Percentiles rank a stretch among this genome's conserved stretches.
Conservation (phyloP, 176 grass and related monocot genomes). For the Zoysia pacifica region DNA sequence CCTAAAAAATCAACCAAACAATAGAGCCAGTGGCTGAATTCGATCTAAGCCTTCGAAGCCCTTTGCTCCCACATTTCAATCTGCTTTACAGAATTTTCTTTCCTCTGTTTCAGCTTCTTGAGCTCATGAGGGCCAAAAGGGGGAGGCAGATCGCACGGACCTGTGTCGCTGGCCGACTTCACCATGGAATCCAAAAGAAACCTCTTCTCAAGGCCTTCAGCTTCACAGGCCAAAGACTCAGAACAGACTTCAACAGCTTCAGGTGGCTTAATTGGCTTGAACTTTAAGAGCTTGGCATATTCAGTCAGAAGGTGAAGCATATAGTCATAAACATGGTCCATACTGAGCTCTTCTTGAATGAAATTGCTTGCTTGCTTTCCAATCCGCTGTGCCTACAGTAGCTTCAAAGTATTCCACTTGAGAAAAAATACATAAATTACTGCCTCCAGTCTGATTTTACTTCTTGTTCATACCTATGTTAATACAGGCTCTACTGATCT, state of each 20-base stretch:
- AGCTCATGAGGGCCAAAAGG: slow-evolving; percentile 59
- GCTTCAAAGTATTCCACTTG: slow-evolving; percentile 7
- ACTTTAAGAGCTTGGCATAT: slow-evolving; percentile 79
- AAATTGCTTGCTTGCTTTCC: slow-evolving; percentile 77
- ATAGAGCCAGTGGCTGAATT: too few relatives aligned
- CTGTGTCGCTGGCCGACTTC: slow-evolving; percentile 39
- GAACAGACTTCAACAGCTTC: slow-evolving; percentile 63
- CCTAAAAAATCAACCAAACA: background rate
- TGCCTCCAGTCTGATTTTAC: background rate
- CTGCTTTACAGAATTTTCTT: slow-evolving; percentile 68
- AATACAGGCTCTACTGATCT: background rate
- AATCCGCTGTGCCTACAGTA: slow-evolving; percentile 66
- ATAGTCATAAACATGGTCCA: slow-evolving; percentile 84
- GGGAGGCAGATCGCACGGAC: slow-evolving; percentile 64
- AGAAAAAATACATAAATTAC: background rate
- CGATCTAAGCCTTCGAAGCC: slow-evolving; percentile 17
- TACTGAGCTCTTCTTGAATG: slow-evolving; percentile 62
- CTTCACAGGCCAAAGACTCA: slow-evolving; percentile 73
- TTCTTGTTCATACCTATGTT: background rate
- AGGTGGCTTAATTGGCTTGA: slow-evolving; percentile 67
- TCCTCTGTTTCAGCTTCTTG: slow-evolving; percentile 41
- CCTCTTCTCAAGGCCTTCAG: slow-evolving; percentile 51
- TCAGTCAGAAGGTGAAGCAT: slow-evolving; percentile 86
- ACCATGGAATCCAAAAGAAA: slow-evolving; percentile 78
- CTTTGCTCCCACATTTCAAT: slow-evolving; percentile 66